Percentiles rank a stretch among this genome's conserved stretches.
phyloP scores from a whole-genome alignment of 2,329 filamentous ascomycete genomes.

The Delphinella strobiligena region DNA sequence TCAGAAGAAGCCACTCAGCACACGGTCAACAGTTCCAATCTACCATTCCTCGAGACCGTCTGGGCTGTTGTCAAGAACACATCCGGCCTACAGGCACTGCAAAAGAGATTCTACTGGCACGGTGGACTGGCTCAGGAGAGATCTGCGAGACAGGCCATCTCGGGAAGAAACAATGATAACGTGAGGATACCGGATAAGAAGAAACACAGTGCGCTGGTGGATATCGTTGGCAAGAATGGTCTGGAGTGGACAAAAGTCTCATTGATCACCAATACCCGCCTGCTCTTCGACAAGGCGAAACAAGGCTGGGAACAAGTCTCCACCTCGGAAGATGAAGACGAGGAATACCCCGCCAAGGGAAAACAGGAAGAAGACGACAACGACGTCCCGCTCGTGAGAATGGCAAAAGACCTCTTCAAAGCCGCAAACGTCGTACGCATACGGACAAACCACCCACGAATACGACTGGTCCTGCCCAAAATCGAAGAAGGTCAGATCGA shows the following conservation, averaged over 20 bases:
- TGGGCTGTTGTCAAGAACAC: slow-evolving; percentile 51
- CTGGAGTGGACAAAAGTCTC: slow-evolving; percentile 58
- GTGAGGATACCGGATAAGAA: slow-evolving; percentile 20
- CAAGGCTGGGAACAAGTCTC: slow-evolving; percentile 48
- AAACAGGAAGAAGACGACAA: slow-evolving; percentile 34
- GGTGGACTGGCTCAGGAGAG: slow-evolving; percentile 8
- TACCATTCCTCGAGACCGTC: slow-evolving; percentile 51
- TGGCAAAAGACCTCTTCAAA: slow-evolving; percentile 45
- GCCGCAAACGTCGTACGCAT: slow-evolving; percentile 46
- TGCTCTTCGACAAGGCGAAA: slow-evolving; percentile 58
- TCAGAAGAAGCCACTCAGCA: slow-evolving; percentile 26
- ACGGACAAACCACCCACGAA: slow-evolving; percentile 45
- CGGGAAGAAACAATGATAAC: too few species aligned
- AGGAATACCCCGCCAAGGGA: slow-evolving; percentile 25
- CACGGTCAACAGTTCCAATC: slow-evolving; percentile 51
- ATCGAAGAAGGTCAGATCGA: slow-evolving; percentile 37
- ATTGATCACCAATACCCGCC: slow-evolving; percentile 49
- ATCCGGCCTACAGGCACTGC: slow-evolving; percentile 43
- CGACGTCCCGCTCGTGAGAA: slow-evolving; percentile 46
- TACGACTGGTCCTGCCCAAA: slow-evolving; percentile 50
- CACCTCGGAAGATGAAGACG: slow-evolving; percentile 34
- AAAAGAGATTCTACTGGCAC: slow-evolving; percentile 42
- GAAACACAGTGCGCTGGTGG: slow-evolving; percentile 45
- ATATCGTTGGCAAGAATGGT: slow-evolving; percentile 52
- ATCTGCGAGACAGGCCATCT: too few species aligned